phyloP scores from a whole-genome alignment of 2,329 filamentous ascomycete genomes.

The Cryphonectria carpinicola region DNA sequence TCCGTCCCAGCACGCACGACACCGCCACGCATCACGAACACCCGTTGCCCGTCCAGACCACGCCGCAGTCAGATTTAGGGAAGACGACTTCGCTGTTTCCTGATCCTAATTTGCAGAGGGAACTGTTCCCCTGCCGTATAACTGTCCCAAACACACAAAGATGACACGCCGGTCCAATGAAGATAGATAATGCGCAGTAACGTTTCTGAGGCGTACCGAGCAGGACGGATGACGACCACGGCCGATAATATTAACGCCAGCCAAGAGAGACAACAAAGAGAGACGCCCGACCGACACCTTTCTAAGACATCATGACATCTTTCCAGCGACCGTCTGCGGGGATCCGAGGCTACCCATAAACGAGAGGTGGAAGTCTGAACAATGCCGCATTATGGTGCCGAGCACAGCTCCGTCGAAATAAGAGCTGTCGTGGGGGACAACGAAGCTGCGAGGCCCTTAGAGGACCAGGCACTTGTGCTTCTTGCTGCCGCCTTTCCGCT shows the following conservation, averaged over 20 bases:
- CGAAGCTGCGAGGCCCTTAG: constrained; percentile 56
- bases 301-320: constrained; percentile 27
- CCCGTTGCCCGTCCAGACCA: constrained; percentile 26
- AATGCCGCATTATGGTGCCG: constrained; percentile 29
- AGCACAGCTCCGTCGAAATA: constrained; percentile 27
- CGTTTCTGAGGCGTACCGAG: constrained; percentile 26
- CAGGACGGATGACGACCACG: constrained; percentile 27
- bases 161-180: constrained; percentile 33
- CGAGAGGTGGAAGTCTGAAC: constrained; percentile 24
- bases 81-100: constrained; percentile 31
- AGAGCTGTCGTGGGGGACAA: constrained; percentile 34
- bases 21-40: constrained; percentile 19
- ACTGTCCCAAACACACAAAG: constrained; percentile 32
- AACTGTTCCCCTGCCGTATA: constrained; percentile 30
- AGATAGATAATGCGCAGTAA: constrained; percentile 31
- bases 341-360: constrained; percentile 21
- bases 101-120: constrained; percentile 29
- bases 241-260: constrained; percentile 31
- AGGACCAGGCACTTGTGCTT: constrained; percentile 81
- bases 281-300: constrained; percentile 26
- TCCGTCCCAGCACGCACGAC: constrained; percentile 24
- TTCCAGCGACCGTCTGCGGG: constrained; percentile 21
- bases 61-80: constrained; percentile 29
- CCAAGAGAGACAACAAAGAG: constrained; percentile 29
- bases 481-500: constrained; percentile 65